A percentile compares a stretch with the other conserved stretches of the same genome.
These are phyloP conservation scores for Sporothrix inflata DNA, from an alignment of 2,329 filamentous ascomycete genomes.

Conservation along the genomic window DNA sequence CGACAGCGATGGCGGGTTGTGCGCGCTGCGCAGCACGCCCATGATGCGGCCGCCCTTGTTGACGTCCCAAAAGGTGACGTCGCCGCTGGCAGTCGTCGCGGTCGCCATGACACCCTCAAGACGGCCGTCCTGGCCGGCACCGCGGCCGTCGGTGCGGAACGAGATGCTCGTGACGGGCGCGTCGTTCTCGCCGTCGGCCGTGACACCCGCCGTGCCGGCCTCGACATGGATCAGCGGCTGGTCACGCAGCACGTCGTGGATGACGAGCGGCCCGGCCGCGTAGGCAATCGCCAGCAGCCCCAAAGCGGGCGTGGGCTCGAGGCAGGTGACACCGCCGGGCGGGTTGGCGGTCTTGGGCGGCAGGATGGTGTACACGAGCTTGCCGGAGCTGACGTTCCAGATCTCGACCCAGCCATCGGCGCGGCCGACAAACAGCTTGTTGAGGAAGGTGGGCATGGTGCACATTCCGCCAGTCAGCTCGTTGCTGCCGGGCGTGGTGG, in stretches of 20 bases:
- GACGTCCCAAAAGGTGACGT: conserved; percentile 95
- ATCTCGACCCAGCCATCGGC: conserved; percentile 91
- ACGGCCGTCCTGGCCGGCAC: conserved; percentile 84
- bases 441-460: conserved; percentile 92
- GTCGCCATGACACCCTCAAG: conserved; percentile 94
- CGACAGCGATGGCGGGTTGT: conserved; percentile 67
- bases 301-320: conserved; percentile 82
- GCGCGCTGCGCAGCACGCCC: conserved; percentile 84
- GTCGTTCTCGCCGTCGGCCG: conserved; percentile 38
- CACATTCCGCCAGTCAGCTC: conserved; percentile 77
- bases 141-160: conserved; percentile 86
- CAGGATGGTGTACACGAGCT: conserved; percentile 86
- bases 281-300: conserved; percentile 89
- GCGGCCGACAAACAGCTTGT: conserved; percentile 91
- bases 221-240: conserved; percentile 71
- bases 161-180: conserved; percentile 78
- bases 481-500: conserved; percentile 61
- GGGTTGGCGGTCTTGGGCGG: conserved; percentile 60
- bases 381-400: conserved; percentile 93
- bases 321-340: conserved; percentile 80
- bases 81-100: conserved; percentile 74
- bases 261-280: conserved; percentile 72
- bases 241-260: conserved; percentile 82
- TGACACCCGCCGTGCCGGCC: conserved; percentile 53
- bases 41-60: conserved; percentile 85